These are phyloP conservation scores for Leccinum rimulosum DNA, from an alignment of 768 basidiomycete genomes.

Conservation along the genomic window DNA sequence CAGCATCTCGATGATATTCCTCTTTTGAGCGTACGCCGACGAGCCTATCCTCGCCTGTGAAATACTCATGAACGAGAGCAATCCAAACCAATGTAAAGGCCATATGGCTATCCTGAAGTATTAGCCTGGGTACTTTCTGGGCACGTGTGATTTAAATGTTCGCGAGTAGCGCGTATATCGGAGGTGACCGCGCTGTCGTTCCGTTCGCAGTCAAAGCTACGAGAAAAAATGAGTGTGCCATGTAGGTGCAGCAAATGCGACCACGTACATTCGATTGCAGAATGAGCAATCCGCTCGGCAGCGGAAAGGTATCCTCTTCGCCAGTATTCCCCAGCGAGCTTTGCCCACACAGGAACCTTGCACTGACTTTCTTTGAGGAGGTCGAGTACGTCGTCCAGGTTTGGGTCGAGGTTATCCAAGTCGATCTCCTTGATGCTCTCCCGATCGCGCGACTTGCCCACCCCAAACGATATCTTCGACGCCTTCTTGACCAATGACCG, in stretches of 20 bases:
- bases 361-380: constrained; percentile 71
- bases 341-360: constrained; percentile 73
- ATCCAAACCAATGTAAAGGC: not conserved
- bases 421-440: constrained; percentile 46
- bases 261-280: constrained; percentile 65
- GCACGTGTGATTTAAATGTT: constrained; percentile 82
- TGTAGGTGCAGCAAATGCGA: not conserved
- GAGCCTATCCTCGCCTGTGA: constrained; percentile 64
- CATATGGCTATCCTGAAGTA: constrained; percentile 73
- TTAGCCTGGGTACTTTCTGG: constrained; percentile 77
- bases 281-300: constrained; percentile 71
- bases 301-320: constrained; percentile 68
- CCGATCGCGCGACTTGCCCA: no score
- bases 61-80: not conserved
- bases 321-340: constrained; percentile 88
- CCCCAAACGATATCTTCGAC: no score
- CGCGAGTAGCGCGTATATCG: constrained; percentile 79
- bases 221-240: constrained; percentile 5
- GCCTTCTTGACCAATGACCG: no score
- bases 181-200: constrained; percentile 52
- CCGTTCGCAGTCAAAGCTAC: constrained; percentile 54
- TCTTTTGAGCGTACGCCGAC: constrained; percentile 59
- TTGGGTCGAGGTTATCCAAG: constrained; percentile 80
- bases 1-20: constrained; percentile 67
- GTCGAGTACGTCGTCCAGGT: constrained; percentile 71